Evolutionary conservation across 1,139 yeast genomes (phyloP), one percentile per base, ranked within the genome.

Genomic region (Suhomyces yuchorum): DNA sequence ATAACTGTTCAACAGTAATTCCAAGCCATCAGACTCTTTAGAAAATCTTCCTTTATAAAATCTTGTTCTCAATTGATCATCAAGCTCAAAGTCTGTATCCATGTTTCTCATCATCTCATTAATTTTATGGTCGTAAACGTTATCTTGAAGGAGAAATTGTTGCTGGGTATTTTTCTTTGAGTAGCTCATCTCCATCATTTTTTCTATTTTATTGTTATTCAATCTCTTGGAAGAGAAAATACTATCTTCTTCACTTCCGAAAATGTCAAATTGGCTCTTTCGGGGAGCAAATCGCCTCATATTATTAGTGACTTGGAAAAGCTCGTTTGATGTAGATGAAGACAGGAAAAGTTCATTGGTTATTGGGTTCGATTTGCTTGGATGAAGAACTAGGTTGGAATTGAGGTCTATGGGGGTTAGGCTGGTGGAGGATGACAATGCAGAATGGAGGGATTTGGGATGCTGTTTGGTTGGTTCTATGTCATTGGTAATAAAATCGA

Each of bases 31-130:
- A 12, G 47, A 24, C 15, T 60, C 32, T 57, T 53, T 57, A 37
- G 57, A 63, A 51, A 73, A 71, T 34, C 79, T 56, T 8, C 75
- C 77, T 51, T 67, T 70, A 56, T 67, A 70, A 37, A 73, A 71
- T 20, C 79, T 62, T 2, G 81, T 72, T 55, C 83, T 68, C 42
- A 75, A 67, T 55, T 73, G 78, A 53, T 70, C 77, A 58, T 78
- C 83, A 46, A 62, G 46, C 40, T 61, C 66, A 37, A 46, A 59
- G 30, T 61, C 57, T 11, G 49, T 42, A 48, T 50, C 49, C 40
- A 51, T 56, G 15, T 23, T 44, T 38, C 36, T 47, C 46, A 39
- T 47, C 52, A 40, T 53, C 42, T 49, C 49, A 51, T 44, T 36
- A 11, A 44, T 39, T 19, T 39, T 35, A 9, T 40, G 23, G 15